phyloP scores from a whole-genome alignment of 495 filamentous ascomycete species.

The Copromyces sp. region DNA sequence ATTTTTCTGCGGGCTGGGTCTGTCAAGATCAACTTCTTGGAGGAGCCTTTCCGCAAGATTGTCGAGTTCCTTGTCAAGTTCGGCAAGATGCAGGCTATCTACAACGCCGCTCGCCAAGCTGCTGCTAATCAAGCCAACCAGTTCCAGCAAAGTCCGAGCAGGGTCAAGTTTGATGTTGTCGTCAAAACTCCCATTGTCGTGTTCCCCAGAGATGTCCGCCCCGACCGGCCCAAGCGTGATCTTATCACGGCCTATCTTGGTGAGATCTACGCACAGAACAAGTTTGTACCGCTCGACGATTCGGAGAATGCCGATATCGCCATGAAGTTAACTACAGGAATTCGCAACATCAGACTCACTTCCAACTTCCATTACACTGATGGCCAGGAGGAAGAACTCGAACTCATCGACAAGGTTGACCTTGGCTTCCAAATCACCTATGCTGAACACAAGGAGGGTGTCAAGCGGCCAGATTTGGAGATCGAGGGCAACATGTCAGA shows the following conservation, averaged over 20 bases:
- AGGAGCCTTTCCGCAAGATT: slow-evolving; percentile 96
- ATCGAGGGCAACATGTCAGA: slow-evolving; percentile 85
- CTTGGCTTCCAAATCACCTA: slow-evolving; percentile 85
- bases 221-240: slow-evolving; percentile 52
- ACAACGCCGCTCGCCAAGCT: slow-evolving; percentile 91
- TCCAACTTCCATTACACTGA: slow-evolving; percentile 78
- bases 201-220: slow-evolving; percentile 66
- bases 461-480: slow-evolving; percentile 81
- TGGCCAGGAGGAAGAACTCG: slow-evolving; percentile 68
- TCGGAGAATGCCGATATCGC: slow-evolving; percentile 57
- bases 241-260: slow-evolving; percentile 85
- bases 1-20: slow-evolving; percentile 84
- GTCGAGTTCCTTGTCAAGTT: slow-evolving; percentile 97
- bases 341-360: slow-evolving; percentile 81
- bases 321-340: slow-evolving; percentile 84
- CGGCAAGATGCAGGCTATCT: slow-evolving; percentile 98
- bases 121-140: slow-evolving; percentile 91
- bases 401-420: slow-evolving; percentile 95
- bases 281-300: slow-evolving; percentile 73
- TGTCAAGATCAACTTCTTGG: slow-evolving; percentile 89
- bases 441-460: slow-evolving; percentile 67
- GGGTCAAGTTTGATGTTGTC: slow-evolving; percentile 86
- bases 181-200: slow-evolving; percentile 93
- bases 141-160: slow-evolving; percentile 77
- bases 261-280: slow-evolving; percentile 94